Percentiles rank a stretch among this genome's conserved stretches.
These are phyloP conservation scores for Tricholoma flavovirens DNA, from an alignment of 768 basidiomycete genomes.

Conservation along the genomic window DNA sequence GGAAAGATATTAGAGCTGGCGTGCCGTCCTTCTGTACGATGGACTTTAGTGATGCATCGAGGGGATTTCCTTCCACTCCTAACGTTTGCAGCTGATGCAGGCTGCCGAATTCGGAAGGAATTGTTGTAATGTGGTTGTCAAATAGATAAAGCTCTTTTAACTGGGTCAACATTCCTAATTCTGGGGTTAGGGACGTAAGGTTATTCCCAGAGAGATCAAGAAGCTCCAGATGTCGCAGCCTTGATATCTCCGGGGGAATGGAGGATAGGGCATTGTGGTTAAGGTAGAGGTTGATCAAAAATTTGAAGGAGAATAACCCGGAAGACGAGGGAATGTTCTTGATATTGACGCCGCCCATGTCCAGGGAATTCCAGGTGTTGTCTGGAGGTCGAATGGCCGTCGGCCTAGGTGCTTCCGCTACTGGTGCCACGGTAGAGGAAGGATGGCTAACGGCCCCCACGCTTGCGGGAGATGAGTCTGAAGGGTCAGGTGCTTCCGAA, in stretches of 20 bases:
- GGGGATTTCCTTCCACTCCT: conserved; percentile 95
- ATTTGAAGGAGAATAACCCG: conserved; percentile 80
- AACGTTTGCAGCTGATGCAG: conserved; percentile 89
- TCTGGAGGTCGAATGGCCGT: conserved; percentile 60
- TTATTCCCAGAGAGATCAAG: conserved; percentile 92
- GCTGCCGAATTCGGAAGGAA: conserved; percentile 85
- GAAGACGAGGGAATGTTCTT: conserved; percentile 81
- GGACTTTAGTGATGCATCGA: conserved; percentile 69
- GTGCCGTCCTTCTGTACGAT: conserved; percentile 97
- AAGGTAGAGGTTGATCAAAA: conserved; percentile 91
- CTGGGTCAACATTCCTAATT: conserved; percentile 85
- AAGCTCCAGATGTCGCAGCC: conserved; percentile 78
- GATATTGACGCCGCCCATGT: conserved; percentile 93
- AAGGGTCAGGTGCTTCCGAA: conserved; percentile 20
- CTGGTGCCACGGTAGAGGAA: conserved; percentile 71
- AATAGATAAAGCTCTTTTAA: conserved; percentile 92
- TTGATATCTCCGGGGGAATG: conserved; percentile 79
- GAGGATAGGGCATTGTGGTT: conserved; percentile 85
- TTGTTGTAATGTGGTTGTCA: conserved; percentile 84
- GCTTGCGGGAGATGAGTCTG: conserved; percentile 24
- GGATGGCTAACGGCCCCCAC: conserved; percentile 49
- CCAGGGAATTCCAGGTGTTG: conserved; percentile 84
- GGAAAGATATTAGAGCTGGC: conserved; percentile 73
- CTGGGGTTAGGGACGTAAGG: conserved; percentile 70
- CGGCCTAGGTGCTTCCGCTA: conserved; percentile 60